These are phyloP conservation scores for Phanerochaete carnosa DNA, from an alignment of 768 basidiomycete species.

Conservation along the genomic window DNA sequence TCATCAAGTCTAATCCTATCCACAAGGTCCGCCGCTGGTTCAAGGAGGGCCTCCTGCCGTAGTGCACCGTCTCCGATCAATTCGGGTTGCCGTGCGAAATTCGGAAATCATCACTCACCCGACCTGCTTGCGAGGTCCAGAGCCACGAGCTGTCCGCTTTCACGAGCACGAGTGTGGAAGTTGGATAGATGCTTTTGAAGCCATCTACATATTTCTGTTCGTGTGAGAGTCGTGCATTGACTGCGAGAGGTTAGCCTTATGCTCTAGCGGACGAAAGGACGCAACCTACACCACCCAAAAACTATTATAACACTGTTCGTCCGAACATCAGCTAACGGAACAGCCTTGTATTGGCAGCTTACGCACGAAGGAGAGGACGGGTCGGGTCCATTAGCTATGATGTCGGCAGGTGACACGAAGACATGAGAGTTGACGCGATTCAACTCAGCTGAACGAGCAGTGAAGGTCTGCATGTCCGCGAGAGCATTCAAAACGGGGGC, in stretches of 20 bases:
- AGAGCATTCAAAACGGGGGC: not conserved
- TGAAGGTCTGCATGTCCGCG: not conserved
- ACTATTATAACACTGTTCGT: conserved; percentile 14
- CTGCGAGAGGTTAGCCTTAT: conserved; percentile 5
- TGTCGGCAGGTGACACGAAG: conserved; percentile 11
- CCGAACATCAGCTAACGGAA: not conserved
- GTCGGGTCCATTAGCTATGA: conserved; percentile 1
- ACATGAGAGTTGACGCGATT: conserved; percentile 14
- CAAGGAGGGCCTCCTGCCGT: conserved; percentile 11
- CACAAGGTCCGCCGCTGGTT: conserved; percentile 15
- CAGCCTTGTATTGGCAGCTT: not conserved
- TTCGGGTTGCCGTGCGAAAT: not conserved
- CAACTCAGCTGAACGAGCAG: not conserved
- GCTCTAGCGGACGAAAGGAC: not conserved
- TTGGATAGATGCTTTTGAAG: conserved; percentile 2
- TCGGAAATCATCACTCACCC: conserved; percentile 4
- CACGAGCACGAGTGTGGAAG: conserved; percentile 8
- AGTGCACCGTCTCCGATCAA: not conserved
- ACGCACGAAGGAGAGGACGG: conserved; percentile 16
- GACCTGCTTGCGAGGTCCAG: conserved; percentile 6
- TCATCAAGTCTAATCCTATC: conserved; percentile 3
- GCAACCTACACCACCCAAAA: conserved; percentile 19
- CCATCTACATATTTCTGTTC: conserved; percentile 10
- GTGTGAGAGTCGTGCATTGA: conserved; percentile 13
- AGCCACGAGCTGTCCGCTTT: conserved; percentile 10